Evolutionary conservation across 805 yeast species (phyloP).

Genomic region (Peterozyma xylosa): DNA sequence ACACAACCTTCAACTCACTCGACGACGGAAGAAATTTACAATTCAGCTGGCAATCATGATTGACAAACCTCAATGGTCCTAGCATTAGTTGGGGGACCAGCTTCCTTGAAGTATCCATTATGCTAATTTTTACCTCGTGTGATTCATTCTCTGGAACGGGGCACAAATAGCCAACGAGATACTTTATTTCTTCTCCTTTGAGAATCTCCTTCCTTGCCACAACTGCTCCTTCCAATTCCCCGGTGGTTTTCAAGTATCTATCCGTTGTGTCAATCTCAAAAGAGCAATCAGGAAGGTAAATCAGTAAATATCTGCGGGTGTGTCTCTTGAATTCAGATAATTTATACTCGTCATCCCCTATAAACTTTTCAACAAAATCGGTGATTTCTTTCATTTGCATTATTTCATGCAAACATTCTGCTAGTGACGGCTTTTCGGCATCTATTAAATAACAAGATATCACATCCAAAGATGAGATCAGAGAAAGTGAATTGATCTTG

Average conservation of each 20-base stretch:
- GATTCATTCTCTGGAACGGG: constrained; percentile 25
- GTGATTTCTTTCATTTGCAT: constrained; percentile 16
- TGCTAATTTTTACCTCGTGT: constrained; percentile 20
- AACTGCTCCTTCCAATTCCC: constrained; percentile 27
- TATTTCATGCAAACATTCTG: constrained; percentile 18
- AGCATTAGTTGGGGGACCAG: constrained; percentile 31
- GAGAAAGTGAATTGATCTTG: constrained; percentile 1
- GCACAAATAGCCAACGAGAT: constrained; percentile 29
- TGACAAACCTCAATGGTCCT: constrained; percentile 40
- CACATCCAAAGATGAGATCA: constrained; percentile 6
- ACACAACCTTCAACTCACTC: constrained; percentile 23
- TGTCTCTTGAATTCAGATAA: constrained; percentile 26
- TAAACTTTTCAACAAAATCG: constrained; percentile 17
- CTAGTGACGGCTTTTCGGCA: constrained; percentile 8
- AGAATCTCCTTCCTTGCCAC: constrained; percentile 24
- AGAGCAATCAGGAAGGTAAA: constrained; percentile 28
- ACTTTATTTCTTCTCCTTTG: constrained; percentile 24
- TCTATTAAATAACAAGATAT: constrained; percentile 10
- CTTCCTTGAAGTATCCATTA: constrained; percentile 25
- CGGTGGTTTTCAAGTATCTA: constrained; percentile 21
- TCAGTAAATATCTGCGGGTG: constrained; percentile 24
- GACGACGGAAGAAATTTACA: constrained; percentile 24
- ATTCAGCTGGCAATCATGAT: constrained; percentile 40
- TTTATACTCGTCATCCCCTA: constrained; percentile 12
- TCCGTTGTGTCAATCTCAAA: constrained; percentile 36